Evolutionary conservation across 208 protist genomes (phyloP).

Genomic region (Crithidia mellificae): DNA sequence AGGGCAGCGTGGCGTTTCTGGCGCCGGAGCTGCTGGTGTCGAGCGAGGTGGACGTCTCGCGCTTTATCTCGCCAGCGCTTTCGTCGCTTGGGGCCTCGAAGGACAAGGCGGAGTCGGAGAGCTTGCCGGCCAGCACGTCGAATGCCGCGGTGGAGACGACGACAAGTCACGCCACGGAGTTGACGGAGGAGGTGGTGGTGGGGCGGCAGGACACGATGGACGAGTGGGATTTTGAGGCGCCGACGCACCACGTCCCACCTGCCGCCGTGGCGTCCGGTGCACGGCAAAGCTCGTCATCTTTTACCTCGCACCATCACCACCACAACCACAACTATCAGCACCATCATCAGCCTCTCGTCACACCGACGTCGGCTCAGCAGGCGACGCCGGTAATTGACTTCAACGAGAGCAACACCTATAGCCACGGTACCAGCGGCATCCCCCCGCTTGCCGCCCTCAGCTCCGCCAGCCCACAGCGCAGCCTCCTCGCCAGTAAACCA

Average conservation of each 20-base stretch:
- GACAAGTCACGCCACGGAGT: background rate
- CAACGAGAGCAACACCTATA: background rate
- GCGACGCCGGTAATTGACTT: background rate
- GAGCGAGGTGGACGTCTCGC: slow-evolving; percentile 35
- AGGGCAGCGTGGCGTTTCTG: slow-evolving; percentile 74
- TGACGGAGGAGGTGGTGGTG: background rate
- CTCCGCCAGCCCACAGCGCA: slow-evolving; percentile 2
- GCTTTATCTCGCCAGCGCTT: slow-evolving; percentile 21
- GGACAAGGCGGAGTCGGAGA: slow-evolving; percentile 14
- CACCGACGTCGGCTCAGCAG: background rate
- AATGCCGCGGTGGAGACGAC: background rate
- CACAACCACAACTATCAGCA: background rate
- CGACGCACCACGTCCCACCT: background rate
- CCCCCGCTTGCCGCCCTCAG: background rate
- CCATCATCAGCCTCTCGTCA: background rate
- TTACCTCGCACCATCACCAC: background rate
- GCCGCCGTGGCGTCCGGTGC: too few relatives aligned
- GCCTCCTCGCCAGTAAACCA: slow-evolving; percentile 2
- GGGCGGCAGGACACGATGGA: slow-evolving; percentile 11
- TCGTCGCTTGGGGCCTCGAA: slow-evolving; percentile 15
- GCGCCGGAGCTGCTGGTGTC: slow-evolving; percentile 65
- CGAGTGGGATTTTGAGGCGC: slow-evolving; percentile 7
- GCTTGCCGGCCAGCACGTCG: background rate
- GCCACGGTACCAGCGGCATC: background rate
- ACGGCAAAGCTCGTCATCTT: background rate